phyloP scores from a whole-genome alignment of 1,139 yeast species.

The Groenewaldozyma sp. region DNA sequence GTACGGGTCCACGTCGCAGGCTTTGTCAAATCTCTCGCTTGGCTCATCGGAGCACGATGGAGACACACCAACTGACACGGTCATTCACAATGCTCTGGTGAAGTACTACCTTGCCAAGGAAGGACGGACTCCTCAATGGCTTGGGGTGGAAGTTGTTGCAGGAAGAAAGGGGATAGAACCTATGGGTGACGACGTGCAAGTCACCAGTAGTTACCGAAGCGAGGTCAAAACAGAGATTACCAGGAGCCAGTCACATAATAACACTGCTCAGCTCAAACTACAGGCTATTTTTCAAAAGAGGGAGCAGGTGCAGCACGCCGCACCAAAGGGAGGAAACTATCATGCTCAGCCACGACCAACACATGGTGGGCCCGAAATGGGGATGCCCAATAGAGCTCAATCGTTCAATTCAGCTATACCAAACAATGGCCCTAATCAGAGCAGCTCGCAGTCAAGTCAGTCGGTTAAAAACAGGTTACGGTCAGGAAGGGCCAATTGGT shows the following conservation, averaged over 20 bases:
- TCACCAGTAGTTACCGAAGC: neutral
- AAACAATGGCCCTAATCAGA: neutral
- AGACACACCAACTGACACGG: constrained; percentile 27
- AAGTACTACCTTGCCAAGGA: constrained; percentile 22
- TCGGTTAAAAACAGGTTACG: constrained; percentile 18
- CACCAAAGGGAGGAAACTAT: no score
- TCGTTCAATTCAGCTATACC: constrained; percentile 4
- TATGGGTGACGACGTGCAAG: constrained; percentile 3
- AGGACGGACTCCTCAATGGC: constrained; percentile 22
- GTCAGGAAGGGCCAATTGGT: constrained; percentile 22
- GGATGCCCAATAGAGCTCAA: constrained; percentile 4
- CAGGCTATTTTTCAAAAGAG: no score
- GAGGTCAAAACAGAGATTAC: no score
- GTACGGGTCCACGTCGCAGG: constrained; percentile 20
- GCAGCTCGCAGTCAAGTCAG: neutral
- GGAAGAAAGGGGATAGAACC: constrained; percentile 3
- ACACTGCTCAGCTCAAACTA: no score
- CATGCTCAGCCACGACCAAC: constrained; percentile 1
- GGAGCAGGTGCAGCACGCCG: no score
- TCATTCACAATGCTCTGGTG: constrained; percentile 28
- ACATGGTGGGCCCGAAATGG: neutral
- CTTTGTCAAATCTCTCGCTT: constrained; percentile 22
- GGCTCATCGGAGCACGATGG: constrained; percentile 27
- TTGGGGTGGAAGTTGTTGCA: constrained; percentile 14
- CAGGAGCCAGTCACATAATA: constrained; percentile 4